A percentile compares a stretch with the other conserved stretches of the same genome.
Conservation (phyloP, 179 eudicot species). For the Silene vulgaris region DNA sequence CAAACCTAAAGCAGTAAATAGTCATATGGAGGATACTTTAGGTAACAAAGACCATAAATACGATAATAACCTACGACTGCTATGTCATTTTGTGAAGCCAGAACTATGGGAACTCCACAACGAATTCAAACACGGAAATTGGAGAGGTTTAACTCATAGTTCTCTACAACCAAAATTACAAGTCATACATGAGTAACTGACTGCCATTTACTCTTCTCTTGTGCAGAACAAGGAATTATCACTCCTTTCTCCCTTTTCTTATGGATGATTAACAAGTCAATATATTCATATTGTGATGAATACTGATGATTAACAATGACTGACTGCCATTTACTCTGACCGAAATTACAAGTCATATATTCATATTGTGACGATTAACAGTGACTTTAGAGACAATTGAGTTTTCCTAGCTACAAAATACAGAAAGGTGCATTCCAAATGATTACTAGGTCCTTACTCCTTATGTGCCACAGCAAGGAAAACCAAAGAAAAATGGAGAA, state of each 20-base stretch:
- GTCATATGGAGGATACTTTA: neutral
- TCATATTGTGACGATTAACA: too few relatives aligned
- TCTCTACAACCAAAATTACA: neutral
- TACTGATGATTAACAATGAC: too few relatives aligned
- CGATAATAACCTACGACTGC: neutral
- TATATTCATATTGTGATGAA: too few relatives aligned
- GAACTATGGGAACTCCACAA: neutral
- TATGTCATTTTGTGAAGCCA: neutral
- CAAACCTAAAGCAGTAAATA: conserved; percentile 48
- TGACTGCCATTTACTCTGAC: too few relatives aligned
- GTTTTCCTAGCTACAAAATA: neutral
- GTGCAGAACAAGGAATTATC: neutral
- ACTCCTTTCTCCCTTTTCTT: neutral
- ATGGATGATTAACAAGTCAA: too few relatives aligned
- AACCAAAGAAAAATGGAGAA: neutral
- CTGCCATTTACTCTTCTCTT: neutral
- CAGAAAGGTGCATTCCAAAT: neutral
- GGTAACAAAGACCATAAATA: neutral
- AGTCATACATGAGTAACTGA: neutral
- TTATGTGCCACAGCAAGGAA: neutral
- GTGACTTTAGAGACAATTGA: neutral
- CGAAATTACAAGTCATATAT: too few relatives aligned
- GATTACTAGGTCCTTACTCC: neutral
- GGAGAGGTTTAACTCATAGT: neutral
- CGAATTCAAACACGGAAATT: neutral